Evolutionary conservation across 129 eudicot species (phyloP).

Genomic region (Saposhnikovia divaricata): DNA sequence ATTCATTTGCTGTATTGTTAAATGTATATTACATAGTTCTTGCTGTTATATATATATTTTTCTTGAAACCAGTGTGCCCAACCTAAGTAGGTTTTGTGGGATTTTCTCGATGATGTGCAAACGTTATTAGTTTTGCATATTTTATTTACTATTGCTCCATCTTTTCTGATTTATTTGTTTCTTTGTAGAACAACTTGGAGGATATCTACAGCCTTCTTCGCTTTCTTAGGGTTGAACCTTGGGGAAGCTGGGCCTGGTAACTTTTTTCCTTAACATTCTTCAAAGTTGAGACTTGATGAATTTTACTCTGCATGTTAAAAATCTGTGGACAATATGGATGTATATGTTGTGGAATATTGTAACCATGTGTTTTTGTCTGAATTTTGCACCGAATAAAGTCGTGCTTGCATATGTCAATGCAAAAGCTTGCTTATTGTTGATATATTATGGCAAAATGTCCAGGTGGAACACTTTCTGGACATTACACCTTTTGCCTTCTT

Average conservation of each 20-base stretch:
- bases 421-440: not conserved
- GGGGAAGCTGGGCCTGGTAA: slow-evolving; percentile 99
- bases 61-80: not conserved
- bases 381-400: not conserved
- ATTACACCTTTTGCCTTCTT: not conserved
- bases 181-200: slow-evolving; percentile 83
- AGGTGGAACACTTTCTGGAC: not conserved
- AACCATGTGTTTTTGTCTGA: not conserved
- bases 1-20: not conserved
- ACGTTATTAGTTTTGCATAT: not conserved
- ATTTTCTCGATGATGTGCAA: not conserved
- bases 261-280: not conserved
- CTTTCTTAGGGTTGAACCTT: slow-evolving; percentile 84
- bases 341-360: not conserved
- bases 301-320: not conserved
- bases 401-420: not conserved
- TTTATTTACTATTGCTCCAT: not conserved
- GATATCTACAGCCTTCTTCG: slow-evolving; percentile 91
- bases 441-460: not conserved
- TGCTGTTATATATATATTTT: too few relatives aligned
- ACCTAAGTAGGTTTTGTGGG: not conserved
- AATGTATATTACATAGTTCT: not conserved
- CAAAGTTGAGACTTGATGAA: not conserved
- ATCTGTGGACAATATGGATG: slow-evolving; percentile 5
- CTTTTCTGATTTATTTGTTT: slow-evolving; percentile 17